Base-by-base conservation (phyloP, 495 filamentous ascomycete genomes). In the Daldinia vernicosa region DNA sequence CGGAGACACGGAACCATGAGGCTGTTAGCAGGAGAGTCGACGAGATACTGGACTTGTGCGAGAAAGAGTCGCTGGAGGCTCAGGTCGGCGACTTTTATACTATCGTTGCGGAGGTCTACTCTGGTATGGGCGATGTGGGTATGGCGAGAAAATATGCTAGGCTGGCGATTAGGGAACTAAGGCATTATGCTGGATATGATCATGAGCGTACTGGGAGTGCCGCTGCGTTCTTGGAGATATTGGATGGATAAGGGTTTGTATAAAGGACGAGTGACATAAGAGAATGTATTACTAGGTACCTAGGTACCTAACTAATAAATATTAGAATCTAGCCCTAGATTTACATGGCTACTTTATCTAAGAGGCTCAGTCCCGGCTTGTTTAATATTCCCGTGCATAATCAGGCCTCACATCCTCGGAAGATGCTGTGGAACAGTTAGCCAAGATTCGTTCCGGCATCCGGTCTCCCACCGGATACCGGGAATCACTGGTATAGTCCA, bases 31-130 rank as follows among this genome's bases (percentile, higher is more conserved):
- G 69, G 54, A 37, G 65, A 12, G 67, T 79, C 24, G 54, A 63
- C 0, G 73, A 75, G 56, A 63, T 78, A 32, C 45, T 79, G 0
- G 58, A 72, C 0, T 54, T 75, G 14, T 68, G 77, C 15, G 55
- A 62, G n/a, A 75, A 77, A 17, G 79, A 81, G 60, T 71, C 47
- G n/a, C 50, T 81, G 32, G 65, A 72, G 45, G 74, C 75, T 22
- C 75, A 78, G 15, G 56, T 79, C 40, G 79, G 75, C 0, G 76
- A 77, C 17, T 75, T 80, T 63, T 79, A 78, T 50, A 70, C 75
- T 14, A 71, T 79, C 26, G 65, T 79, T 47, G 72, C 77, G 15
- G 51, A 72, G n/a, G 39, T 81, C 35, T 75, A 76, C 30, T 62
- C 61, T 0, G 68, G 66, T 0, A 63, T 69, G 39, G 71, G 74